Evolutionary conservation across 495 filamentous ascomycete species (phyloP).

Genomic region (Podospora anserina): DNA sequence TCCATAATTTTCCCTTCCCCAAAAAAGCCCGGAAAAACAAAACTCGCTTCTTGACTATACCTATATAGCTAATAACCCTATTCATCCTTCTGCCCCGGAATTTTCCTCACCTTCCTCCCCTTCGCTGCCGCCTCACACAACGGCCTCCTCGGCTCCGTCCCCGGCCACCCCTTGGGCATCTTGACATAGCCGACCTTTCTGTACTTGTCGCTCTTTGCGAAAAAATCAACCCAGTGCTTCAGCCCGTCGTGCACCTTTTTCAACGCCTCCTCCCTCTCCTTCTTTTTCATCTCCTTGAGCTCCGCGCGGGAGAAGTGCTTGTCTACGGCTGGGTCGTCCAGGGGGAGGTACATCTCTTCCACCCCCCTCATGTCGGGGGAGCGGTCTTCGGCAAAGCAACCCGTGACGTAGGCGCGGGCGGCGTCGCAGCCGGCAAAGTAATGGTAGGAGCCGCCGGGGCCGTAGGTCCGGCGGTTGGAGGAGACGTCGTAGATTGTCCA

Average conservation of each 20-base stretch:
- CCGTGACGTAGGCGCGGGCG: constrained; percentile 89
- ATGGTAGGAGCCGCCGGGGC: constrained; percentile 82
- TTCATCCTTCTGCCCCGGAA: constrained; percentile 30
- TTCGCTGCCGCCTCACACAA: constrained; percentile 48
- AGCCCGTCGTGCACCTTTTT: constrained; percentile 55
- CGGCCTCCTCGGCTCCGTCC: constrained; percentile 38
- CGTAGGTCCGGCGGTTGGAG: constrained; percentile 70
- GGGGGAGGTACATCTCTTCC: constrained; percentile 82
- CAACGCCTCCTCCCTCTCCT: constrained; percentile 51
- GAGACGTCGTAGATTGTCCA: constrained; percentile 93
- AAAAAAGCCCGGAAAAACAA: not conserved
- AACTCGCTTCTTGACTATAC: not conserved
- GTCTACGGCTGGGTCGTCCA: constrained; percentile 61
- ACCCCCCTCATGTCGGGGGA: constrained; percentile 79
- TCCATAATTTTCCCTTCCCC: not conserved
- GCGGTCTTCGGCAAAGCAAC: constrained; percentile 84
- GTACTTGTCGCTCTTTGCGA: constrained; percentile 72
- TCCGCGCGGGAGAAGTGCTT: constrained; percentile 48
- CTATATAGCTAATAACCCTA: not conserved
- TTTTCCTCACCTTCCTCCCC: constrained; percentile 39
- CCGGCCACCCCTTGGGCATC: constrained; percentile 46
- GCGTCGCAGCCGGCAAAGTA: constrained; percentile 88
- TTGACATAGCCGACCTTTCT: constrained; percentile 66
- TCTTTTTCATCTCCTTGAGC: constrained; percentile 52
- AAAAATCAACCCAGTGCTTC: constrained; percentile 71